These are phyloP conservation scores for Candida labiduridarum DNA, from an alignment of 1,139 yeast species.

Conservation along the genomic window DNA sequence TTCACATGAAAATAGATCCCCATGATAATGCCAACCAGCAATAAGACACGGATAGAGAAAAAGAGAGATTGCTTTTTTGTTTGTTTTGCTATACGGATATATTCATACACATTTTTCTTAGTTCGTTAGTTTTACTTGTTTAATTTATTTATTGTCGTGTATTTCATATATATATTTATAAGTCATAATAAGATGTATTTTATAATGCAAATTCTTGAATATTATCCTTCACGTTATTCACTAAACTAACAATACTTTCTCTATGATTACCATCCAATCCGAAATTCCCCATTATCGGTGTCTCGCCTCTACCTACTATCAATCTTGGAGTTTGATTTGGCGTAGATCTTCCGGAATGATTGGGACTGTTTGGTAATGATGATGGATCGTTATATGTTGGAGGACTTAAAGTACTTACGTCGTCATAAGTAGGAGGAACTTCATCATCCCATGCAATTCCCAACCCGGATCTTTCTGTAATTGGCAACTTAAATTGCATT, in stretches of 20 bases:
- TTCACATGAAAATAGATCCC: neutral
- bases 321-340: constrained; percentile 36
- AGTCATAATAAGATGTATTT: constrained; percentile 1
- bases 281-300: constrained; percentile 32
- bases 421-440: constrained; percentile 94
- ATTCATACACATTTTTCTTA: neutral
- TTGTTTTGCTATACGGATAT: neutral
- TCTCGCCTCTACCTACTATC: constrained; percentile 47
- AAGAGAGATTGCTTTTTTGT: neutral
- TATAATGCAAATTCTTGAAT: constrained; percentile 33
- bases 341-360: constrained; percentile 16
- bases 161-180: neutral
- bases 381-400: constrained; percentile 65
- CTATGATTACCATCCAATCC: constrained; percentile 20
- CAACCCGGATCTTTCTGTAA: constrained; percentile 90
- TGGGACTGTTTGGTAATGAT: constrained; percentile 20
- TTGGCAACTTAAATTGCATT: constrained; percentile 83
- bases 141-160: neutral
- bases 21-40: neutral
- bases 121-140: neutral
- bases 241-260: constrained; percentile 30
- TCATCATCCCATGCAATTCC: constrained; percentile 99
- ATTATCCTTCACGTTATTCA: constrained; percentile 32
- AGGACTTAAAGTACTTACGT: constrained; percentile 80
- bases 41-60: neutral